Percentiles rank a stretch among this genome's conserved stretches.
Conservation (phyloP, 768 basidiomycete species). For the Hortiboletus campestris region DNA sequence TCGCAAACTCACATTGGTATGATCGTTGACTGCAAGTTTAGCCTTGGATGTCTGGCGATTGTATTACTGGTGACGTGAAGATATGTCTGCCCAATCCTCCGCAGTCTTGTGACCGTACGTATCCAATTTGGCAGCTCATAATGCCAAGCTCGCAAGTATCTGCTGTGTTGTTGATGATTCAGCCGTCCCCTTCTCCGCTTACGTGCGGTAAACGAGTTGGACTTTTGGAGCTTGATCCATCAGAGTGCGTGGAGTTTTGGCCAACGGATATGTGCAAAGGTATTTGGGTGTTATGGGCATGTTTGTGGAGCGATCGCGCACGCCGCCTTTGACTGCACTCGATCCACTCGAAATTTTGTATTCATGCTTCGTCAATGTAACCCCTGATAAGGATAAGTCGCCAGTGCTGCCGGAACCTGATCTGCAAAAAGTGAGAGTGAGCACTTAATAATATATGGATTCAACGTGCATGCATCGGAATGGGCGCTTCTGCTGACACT, state of each 20-base stretch:
- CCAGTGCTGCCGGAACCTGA: slow-evolving; percentile 3
- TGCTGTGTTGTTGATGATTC: neutral
- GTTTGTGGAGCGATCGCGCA: slow-evolving; percentile 14
- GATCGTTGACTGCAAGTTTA: neutral
- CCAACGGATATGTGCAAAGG: neutral
- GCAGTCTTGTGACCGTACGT: neutral
- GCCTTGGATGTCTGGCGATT: neutral
- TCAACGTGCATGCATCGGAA: slow-evolving; percentile 1
- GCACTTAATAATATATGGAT: slow-evolving; percentile 2
- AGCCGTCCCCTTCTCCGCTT: neutral
- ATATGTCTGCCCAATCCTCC: neutral
- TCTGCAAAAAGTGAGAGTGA: slow-evolving; percentile 1
- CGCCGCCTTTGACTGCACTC: neutral
- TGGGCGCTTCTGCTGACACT: slow-evolving; percentile 2
- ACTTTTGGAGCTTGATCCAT: neutral
- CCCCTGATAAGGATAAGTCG: neutral
- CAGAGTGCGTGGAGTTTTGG: neutral
- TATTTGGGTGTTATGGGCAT: neutral
- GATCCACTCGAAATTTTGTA: neutral
- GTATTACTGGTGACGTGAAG: neutral
- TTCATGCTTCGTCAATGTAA: neutral
- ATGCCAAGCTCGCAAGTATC: neutral
- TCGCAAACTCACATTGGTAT: neutral
- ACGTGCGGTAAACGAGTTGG: neutral
- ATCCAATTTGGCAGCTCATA: neutral